These are phyloP conservation scores for Stagonosporopsis chrysanthemi DNA, from an alignment of 2,329 filamentous ascomycete genomes.

Conservation along the genomic window DNA sequence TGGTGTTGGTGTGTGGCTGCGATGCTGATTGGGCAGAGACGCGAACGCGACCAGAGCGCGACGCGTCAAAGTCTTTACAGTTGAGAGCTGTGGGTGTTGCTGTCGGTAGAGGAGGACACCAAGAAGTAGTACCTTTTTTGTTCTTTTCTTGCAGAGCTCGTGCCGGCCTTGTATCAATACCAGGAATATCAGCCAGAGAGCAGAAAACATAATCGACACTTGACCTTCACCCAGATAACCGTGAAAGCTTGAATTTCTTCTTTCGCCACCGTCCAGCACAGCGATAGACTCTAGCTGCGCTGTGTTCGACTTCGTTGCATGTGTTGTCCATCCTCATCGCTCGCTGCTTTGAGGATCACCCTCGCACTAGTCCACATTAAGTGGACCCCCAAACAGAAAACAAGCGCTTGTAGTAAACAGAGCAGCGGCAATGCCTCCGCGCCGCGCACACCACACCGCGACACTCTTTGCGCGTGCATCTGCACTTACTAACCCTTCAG, in stretches of 20 bases:
- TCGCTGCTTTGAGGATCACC: constrained; percentile 7
- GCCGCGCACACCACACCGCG: constrained; percentile 5
- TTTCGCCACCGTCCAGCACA: not conserved
- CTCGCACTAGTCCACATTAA: constrained; percentile 11
- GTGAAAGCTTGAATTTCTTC: not conserved
- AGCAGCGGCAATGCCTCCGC: constrained; percentile 10
- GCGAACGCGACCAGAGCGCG: constrained; percentile 6
- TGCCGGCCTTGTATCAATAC: no score
- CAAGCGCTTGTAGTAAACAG: constrained; percentile 17
- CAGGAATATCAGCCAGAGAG: no score
- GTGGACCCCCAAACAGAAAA: constrained; percentile 22
- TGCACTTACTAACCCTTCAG: constrained; percentile 11
- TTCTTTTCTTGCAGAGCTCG: not conserved
- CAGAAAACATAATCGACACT: no score
- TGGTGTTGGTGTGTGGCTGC: not conserved
- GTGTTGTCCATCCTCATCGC: not conserved
- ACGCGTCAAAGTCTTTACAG: not conserved
- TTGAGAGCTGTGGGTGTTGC: no score
- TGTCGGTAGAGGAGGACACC: not conserved
- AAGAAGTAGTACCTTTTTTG: not conserved
- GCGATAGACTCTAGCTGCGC: not conserved
- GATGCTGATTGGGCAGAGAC: constrained; percentile 10
- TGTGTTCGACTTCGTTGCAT: not conserved
- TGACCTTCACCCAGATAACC: not conserved
- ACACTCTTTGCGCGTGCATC: constrained; percentile 13